Evolutionary conservation across 306 rosid species (phyloP).

Genomic region (Cucumis hystrix): DNA sequence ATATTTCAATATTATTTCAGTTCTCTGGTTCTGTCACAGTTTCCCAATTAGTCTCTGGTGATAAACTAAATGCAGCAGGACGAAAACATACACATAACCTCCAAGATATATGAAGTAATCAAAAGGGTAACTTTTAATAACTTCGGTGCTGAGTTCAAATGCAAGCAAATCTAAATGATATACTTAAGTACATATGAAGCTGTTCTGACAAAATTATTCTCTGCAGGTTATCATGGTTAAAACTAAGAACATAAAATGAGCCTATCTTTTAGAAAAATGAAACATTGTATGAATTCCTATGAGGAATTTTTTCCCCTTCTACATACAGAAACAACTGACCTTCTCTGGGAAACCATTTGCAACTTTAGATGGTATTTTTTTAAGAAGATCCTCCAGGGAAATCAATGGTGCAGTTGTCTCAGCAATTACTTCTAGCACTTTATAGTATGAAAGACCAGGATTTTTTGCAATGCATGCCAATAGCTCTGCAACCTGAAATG

Average conservation of each 20-base stretch:
- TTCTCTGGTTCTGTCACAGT: background rate
- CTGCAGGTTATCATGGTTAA: background rate
- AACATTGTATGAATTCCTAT: background rate
- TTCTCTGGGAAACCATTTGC: conserved; percentile 22
- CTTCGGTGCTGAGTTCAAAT: background rate
- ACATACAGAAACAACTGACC: conserved; percentile 26
- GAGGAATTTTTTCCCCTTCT: background rate
- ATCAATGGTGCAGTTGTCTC: conserved; percentile 79
- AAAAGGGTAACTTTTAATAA: background rate
- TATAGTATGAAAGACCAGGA: conserved; percentile 53
- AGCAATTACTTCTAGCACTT: conserved; percentile 84
- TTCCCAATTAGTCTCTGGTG: background rate
- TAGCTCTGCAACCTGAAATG: conserved; percentile 85
- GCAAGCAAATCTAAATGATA: background rate
- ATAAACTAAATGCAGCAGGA: background rate
- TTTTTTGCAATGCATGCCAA: conserved; percentile 74
- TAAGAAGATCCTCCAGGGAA: conserved; percentile 72
- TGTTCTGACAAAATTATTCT: background rate
- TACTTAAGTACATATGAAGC: background rate
- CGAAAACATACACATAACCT: background rate
- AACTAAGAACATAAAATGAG: background rate
- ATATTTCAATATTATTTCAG: background rate
- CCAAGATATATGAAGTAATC: background rate
- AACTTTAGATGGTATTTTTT: conserved; percentile 70
- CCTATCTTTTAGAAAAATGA: background rate